Evolutionary conservation across 805 yeast species (phyloP).

Genomic region (Kuraishia ogatae): DNA sequence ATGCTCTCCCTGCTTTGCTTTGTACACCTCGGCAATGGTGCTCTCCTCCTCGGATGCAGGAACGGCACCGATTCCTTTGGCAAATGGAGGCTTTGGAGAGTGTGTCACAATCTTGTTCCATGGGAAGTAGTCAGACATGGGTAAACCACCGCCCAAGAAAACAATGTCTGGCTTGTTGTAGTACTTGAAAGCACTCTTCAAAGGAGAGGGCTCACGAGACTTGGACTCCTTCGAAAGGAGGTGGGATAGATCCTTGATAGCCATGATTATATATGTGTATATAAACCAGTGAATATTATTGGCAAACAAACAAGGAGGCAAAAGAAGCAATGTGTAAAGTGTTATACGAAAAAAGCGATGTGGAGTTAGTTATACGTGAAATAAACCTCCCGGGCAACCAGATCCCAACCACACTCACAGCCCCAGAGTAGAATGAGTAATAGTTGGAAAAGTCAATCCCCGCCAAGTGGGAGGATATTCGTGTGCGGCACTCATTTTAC

Average conservation of each 20-base stretch:
- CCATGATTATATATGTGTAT: neutral
- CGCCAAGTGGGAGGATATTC: neutral
- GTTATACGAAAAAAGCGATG: too few species aligned
- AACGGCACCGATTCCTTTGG: slow-evolving; percentile 65
- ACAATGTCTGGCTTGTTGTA: slow-evolving; percentile 66
- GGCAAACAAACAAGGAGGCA: neutral
- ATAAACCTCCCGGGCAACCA: too few species aligned
- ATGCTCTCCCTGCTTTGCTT: slow-evolving; percentile 33
- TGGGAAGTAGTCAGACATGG: slow-evolving; percentile 86
- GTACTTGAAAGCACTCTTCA: slow-evolving; percentile 80
- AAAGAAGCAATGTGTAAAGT: too few species aligned
- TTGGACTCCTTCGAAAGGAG: slow-evolving; percentile 71
- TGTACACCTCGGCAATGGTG: slow-evolving; percentile 22
- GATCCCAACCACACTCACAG: too few species aligned
- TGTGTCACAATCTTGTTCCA: slow-evolving; percentile 67
- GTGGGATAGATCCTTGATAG: slow-evolving; percentile 50
- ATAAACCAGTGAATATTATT: neutral
- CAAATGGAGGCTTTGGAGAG: slow-evolving; percentile 75
- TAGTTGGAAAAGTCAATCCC: neutral
- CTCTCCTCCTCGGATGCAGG: slow-evolving; percentile 33
- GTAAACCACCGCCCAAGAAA: slow-evolving; percentile 94
- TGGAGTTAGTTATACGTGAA: too few species aligned
- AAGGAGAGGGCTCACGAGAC: slow-evolving; percentile 67
- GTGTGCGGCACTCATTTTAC: neutral
- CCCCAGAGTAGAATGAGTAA: neutral